Evolutionary conservation across 1,139 yeast species (phyloP).

Genomic region (Yamadazyma oceani): DNA sequence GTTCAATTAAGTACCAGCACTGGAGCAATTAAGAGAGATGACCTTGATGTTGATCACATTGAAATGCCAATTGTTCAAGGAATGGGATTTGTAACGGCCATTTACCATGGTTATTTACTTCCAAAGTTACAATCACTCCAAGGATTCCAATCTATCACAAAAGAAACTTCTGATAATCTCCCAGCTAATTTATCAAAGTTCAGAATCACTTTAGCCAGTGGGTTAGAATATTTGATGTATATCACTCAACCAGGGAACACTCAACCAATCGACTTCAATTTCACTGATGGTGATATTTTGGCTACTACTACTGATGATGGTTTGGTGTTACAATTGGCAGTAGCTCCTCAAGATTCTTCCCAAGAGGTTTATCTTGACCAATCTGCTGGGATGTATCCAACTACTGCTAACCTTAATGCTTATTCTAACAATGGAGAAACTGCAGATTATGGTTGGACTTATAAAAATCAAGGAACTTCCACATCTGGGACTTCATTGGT

Average conservation of each 20-base stretch:
- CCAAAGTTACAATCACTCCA: slow-evolving; percentile 54
- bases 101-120: slow-evolving; percentile 56
- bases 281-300: slow-evolving; percentile 31
- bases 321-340: slow-evolving; percentile 60
- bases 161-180: slow-evolving; percentile 42
- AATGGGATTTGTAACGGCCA: slow-evolving; percentile 74
- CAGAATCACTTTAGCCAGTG: slow-evolving; percentile 50
- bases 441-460: slow-evolving; percentile 55
- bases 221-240: slow-evolving; percentile 57
- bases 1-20: slow-evolving; percentile 41
- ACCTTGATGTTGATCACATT: slow-evolving; percentile 28
- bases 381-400: slow-evolving; percentile 39
- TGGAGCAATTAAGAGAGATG: slow-evolving; percentile 1
- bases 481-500: slow-evolving; percentile 52
- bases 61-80: slow-evolving; percentile 59
- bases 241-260: slow-evolving; percentile 45
- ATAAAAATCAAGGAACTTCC: slow-evolving; percentile 54
- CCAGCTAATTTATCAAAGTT: slow-evolving; percentile 59
- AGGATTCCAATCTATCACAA: slow-evolving; percentile 51
- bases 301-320: slow-evolving; percentile 53
- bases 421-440: slow-evolving; percentile 27
- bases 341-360: slow-evolving; percentile 38
- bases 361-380: slow-evolving; percentile 32
- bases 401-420: slow-evolving; percentile 32
- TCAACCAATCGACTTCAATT: slow-evolving; percentile 35